phyloP scores from a whole-genome alignment of 106 monocot species.

The Allium sativum region DNA sequence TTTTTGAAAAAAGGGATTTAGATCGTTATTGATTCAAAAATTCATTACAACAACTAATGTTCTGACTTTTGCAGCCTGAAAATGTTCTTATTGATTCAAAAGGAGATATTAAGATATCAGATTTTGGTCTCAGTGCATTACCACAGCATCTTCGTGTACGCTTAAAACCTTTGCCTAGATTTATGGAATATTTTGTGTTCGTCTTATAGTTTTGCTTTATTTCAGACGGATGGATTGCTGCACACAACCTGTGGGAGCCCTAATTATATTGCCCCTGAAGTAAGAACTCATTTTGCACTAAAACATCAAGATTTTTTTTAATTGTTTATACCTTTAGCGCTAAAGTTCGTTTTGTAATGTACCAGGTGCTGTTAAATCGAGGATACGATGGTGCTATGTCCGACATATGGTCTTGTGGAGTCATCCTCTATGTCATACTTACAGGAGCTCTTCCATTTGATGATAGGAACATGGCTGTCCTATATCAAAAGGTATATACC shows the following conservation, averaged over 20 bases:
- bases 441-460: conserved; percentile 80
- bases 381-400: conserved; percentile 88
- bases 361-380: conserved; percentile 70
- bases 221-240: conserved; percentile 78
- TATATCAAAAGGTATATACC: conserved; percentile 76
- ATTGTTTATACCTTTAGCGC: neutral
- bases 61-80: conserved; percentile 51
- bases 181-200: no score
- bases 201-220: conserved; percentile 1
- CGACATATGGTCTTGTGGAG: conserved; percentile 96
- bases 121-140: conserved; percentile 89
- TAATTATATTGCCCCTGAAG: conserved; percentile 89
- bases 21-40: no score
- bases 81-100: conserved; percentile 74
- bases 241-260: conserved; percentile 99
- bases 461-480: conserved; percentile 83
- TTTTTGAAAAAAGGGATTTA: no score
- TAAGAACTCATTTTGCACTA: conserved; percentile 1
- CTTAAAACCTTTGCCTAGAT: neutral
- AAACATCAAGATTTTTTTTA: neutral
- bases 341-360: neutral
- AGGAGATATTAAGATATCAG: conserved; percentile 85
- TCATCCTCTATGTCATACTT: conserved; percentile 81
- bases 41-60: neutral
- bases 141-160: conserved; percentile 57